phyloP scores from a whole-genome alignment of 2,329 filamentous ascomycete species.

The Fusarium caatingaense region DNA sequence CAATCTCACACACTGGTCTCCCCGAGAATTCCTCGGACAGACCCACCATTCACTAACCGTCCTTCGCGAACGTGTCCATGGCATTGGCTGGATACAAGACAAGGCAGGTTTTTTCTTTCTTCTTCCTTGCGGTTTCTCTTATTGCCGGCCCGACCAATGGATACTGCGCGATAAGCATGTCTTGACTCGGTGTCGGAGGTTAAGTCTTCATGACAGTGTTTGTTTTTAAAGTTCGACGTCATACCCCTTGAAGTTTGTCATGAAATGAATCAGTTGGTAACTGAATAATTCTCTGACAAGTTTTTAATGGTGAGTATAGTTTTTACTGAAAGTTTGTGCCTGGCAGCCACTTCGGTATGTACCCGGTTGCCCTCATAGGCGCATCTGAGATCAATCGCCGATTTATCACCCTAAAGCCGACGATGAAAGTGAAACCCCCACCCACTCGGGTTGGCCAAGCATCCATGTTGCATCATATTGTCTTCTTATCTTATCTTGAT shows the following conservation, averaged over 20 bases:
- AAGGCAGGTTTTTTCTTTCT: slow-evolving; percentile 23
- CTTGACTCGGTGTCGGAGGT: slow-evolving; percentile 20
- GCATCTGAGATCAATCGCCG: slow-evolving; percentile 43
- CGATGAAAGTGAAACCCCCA: neutral
- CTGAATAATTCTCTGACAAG: neutral
- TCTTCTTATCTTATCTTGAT: slow-evolving; percentile 9
- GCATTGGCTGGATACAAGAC: slow-evolving; percentile 35
- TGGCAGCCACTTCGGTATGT: slow-evolving; percentile 2
- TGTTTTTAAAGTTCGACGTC: slow-evolving; percentile 12
- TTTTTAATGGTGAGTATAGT: neutral
- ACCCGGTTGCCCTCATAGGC: slow-evolving; percentile 7
- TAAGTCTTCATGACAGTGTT: slow-evolving; percentile 9
- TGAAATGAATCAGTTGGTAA: neutral
- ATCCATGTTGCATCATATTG: neutral
- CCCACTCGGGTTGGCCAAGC: neutral
- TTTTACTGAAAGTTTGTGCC: neutral
- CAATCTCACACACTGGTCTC: slow-evolving; percentile 19
- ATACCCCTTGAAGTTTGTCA: neutral
- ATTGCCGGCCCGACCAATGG: slow-evolving; percentile 33
- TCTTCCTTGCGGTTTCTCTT: slow-evolving; percentile 14
- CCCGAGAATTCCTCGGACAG: slow-evolving; percentile 43
- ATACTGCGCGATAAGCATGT: slow-evolving; percentile 31
- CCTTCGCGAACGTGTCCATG: slow-evolving; percentile 41
- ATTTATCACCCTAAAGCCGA: slow-evolving; percentile 17
- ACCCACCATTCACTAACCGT: slow-evolving; percentile 44